A percentile compares a stretch with the other conserved stretches of the same genome.
phyloP scores from a whole-genome alignment of 768 basidiomycete genomes.

The Calocybe cyanea region DNA sequence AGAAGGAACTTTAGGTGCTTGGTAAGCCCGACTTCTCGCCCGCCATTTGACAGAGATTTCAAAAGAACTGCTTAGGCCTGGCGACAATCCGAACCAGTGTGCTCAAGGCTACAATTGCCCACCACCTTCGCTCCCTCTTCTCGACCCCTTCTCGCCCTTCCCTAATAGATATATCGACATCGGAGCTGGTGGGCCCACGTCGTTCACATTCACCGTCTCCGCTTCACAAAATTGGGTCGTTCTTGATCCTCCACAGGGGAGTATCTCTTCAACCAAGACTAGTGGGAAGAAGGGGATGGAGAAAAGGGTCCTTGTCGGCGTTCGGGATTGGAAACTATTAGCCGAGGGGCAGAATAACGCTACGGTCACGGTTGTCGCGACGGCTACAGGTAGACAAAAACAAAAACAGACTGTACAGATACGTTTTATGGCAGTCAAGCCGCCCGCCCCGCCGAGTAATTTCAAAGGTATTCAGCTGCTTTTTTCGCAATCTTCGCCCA shows the following conservation, averaged over 20 bases:
- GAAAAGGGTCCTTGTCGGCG: conserved; percentile 48
- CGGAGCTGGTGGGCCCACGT: conserved; percentile 52
- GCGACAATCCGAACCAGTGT: conserved; percentile 63
- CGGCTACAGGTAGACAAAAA: conserved; percentile 18
- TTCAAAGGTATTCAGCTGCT: conserved; percentile 43
- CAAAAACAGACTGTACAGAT: conserved; percentile 33
- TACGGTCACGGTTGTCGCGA: conserved; percentile 44
- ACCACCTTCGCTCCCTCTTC: conserved; percentile 37
- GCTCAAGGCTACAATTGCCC: conserved; percentile 43
- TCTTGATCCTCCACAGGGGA: conserved; percentile 43
- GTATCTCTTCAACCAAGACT: conserved; percentile 40
- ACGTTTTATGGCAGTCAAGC: conserved; percentile 32
- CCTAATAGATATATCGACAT: conserved; percentile 57
- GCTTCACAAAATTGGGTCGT: conserved; percentile 52
- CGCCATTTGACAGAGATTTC: not conserved
- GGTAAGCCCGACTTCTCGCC: conserved; percentile 29
- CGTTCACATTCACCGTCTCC: conserved; percentile 52
- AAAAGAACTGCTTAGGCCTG: conserved; percentile 43
- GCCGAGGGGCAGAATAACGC: conserved; percentile 32
- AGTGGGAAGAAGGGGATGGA: conserved; percentile 30
- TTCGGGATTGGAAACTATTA: conserved; percentile 54
- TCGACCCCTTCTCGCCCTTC: conserved; percentile 57
- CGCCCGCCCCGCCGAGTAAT: conserved; percentile 30
- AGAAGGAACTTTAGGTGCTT: conserved; percentile 59
- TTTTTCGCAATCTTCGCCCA: too few species aligned